Conservation (phyloP, 192 early-diverging fungal genomes). For the Gamsiella multidivaricata region DNA sequence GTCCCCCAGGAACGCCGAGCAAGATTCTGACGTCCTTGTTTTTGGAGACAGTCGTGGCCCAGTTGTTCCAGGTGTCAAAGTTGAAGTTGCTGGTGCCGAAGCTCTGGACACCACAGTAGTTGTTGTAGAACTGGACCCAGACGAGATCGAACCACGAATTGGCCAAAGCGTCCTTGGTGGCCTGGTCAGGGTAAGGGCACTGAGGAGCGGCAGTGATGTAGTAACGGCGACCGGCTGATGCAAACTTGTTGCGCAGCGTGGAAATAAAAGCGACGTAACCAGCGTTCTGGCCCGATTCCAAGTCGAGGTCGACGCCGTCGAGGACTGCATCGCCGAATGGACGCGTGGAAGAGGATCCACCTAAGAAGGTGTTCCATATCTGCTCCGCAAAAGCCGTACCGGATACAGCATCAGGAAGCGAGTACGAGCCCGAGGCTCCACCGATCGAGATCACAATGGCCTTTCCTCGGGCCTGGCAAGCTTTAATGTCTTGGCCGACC, state of each 20-base stretch:
- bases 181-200: slow-evolving; percentile 69
- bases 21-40: slow-evolving; percentile 70
- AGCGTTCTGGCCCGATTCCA: slow-evolving; percentile 62
- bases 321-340: slow-evolving; percentile 70
- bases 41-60: slow-evolving; percentile 64
- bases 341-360: slow-evolving; percentile 64
- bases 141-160: slow-evolving; percentile 73
- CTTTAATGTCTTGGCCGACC: slow-evolving; percentile 69
- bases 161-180: slow-evolving; percentile 66
- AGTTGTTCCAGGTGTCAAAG: slow-evolving; percentile 70
- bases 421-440: slow-evolving; percentile 66
- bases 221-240: slow-evolving; percentile 17
- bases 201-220: slow-evolving; percentile 71
- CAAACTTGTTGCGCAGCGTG: slow-evolving; percentile 44
- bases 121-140: slow-evolving; percentile 77
- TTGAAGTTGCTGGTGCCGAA: slow-evolving; percentile 60
- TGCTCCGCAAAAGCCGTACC: slow-evolving; percentile 60
- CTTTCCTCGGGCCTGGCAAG: slow-evolving; percentile 74
- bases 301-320: slow-evolving; percentile 71
- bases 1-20: slow-evolving; percentile 68
- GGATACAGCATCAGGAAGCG: slow-evolving; percentile 18
- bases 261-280: slow-evolving; percentile 64
- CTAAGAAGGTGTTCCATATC: slow-evolving; percentile 70
- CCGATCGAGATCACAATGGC: slow-evolving; percentile 72
- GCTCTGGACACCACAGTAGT: slow-evolving; percentile 67